Conservation (phyloP, 306 rosid genomes). For the Begonia loranthoides region DNA sequence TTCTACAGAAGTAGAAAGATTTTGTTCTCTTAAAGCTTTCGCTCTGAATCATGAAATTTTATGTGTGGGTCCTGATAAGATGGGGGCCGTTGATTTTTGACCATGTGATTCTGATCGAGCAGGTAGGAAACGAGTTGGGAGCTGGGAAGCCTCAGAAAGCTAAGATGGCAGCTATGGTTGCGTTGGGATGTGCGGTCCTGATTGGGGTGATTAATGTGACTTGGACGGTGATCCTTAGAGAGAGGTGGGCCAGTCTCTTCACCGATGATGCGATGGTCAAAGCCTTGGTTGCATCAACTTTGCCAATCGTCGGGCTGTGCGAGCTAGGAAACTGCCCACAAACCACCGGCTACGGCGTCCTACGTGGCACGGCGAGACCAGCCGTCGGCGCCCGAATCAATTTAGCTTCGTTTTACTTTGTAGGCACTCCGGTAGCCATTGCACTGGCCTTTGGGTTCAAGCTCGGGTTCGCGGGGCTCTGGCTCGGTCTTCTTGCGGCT, state of each 20-base stretch:
- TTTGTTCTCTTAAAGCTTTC: too few species aligned
- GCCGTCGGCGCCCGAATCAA: conserved; percentile 60
- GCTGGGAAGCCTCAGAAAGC: conserved; percentile 85
- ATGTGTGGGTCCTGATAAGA: too few species aligned
- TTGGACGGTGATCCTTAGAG: conserved; percentile 63
- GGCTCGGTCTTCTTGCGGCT: conserved; percentile 85
- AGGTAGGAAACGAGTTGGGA: conserved; percentile 98
- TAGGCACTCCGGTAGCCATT: conserved; percentile 80
- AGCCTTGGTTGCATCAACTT: conserved; percentile 54
- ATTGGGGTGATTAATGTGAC: conserved; percentile 72
- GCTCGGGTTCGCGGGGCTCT: conserved; percentile 74
- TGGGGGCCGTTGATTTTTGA: too few species aligned
- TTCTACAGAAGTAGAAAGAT: too few species aligned
- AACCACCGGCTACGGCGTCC: conserved; percentile 80
- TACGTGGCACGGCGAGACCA: conserved; percentile 72
- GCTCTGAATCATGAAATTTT: too few species aligned
- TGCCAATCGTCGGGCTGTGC: conserved; percentile 82
- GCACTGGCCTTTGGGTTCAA: conserved; percentile 64
- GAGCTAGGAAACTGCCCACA: conserved; percentile 93
- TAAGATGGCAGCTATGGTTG: conserved; percentile 83
- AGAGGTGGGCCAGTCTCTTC: conserved; percentile 72
- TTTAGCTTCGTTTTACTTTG: conserved; percentile 55
- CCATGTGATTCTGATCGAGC: conserved; percentile 1
- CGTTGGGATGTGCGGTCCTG: conserved; percentile 64
- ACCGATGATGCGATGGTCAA: conserved; percentile 45